A percentile compares a stretch with the other conserved stretches of the same genome.
Evolutionary conservation across 2,329 filamentous ascomycete species (phyloP).

Genomic region (Lachnellula hyalina): DNA sequence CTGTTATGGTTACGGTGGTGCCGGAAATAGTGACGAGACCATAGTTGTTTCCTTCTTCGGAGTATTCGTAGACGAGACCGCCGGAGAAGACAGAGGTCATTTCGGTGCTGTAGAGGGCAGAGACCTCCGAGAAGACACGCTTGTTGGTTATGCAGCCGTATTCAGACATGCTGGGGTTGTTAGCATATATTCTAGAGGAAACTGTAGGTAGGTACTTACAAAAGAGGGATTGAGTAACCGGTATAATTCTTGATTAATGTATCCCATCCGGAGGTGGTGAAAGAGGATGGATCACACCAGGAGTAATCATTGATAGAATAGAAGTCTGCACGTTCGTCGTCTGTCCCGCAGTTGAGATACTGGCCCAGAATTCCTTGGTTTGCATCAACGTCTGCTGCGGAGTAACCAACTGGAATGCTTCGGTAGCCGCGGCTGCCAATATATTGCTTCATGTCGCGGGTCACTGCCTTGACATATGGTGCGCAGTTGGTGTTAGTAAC

Average conservation of each 20-base stretch:
- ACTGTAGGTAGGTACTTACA: slow-evolving; percentile 18
- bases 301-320: slow-evolving; percentile 64
- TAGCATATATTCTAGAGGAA: background rate
- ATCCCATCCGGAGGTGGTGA: slow-evolving; percentile 59
- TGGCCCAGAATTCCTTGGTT: slow-evolving; percentile 64
- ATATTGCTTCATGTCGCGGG: slow-evolving; percentile 51
- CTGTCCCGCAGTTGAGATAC: slow-evolving; percentile 69
- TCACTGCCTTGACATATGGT: slow-evolving; percentile 54
- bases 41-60: slow-evolving; percentile 70
- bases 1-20: slow-evolving; percentile 34
- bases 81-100: slow-evolving; percentile 93
- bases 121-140: slow-evolving; percentile 76
- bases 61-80: slow-evolving; percentile 94
- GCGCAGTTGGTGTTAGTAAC: slow-evolving; percentile 44
- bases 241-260: slow-evolving; percentile 63
- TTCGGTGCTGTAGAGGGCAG: slow-evolving; percentile 69
- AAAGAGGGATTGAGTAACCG: slow-evolving; percentile 61
- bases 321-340: slow-evolving; percentile 62
- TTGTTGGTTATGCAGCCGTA: slow-evolving; percentile 81
- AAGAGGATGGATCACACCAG: slow-evolving; percentile 57
- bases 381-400: slow-evolving; percentile 60
- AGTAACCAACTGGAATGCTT: slow-evolving; percentile 52
- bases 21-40: slow-evolving; percentile 42
- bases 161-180: slow-evolving; percentile 59
- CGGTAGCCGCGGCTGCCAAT: slow-evolving; percentile 44